phyloP scores from a whole-genome alignment of 805 yeast genomes.

The Candida morakotiae region DNA sequence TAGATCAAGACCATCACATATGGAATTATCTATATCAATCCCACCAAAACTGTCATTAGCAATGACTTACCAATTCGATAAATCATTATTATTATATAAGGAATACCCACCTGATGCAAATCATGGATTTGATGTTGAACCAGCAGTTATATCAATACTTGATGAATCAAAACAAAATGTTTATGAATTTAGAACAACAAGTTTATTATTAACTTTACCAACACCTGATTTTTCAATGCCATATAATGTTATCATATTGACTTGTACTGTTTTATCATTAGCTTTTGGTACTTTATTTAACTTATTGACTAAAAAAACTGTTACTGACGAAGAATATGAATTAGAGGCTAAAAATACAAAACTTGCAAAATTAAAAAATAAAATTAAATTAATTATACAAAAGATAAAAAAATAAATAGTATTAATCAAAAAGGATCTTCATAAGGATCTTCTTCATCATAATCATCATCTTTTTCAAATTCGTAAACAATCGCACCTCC shows the following conservation, averaged over 20 bases:
- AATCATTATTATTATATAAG: constrained; percentile 73
- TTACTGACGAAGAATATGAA: constrained; percentile 63
- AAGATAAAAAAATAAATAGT: constrained; percentile 2
- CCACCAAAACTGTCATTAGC: constrained; percentile 64
- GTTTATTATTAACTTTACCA: constrained; percentile 81
- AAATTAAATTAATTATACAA: constrained; percentile 8
- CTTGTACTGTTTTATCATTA: constrained; percentile 90
- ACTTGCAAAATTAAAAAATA: constrained; percentile 10
- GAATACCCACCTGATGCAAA: constrained; percentile 99
- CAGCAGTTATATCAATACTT: constrained; percentile 71
- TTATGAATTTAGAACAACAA: constrained; percentile 72
- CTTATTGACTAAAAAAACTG: constrained; percentile 65
- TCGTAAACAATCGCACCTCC: constrained; percentile 97
- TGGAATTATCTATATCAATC: constrained; percentile 61
- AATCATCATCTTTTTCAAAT: constrained; percentile 94
- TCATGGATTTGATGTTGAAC: constrained; percentile 93
- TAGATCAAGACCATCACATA: constrained; percentile 74
- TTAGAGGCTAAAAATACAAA: constrained; percentile 14
- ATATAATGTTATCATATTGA: constrained; percentile 89
- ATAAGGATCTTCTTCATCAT: constrained; percentile 96
- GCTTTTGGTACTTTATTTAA: constrained; percentile 87
- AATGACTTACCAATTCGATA: constrained; percentile 77
- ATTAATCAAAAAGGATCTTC: constrained; percentile 79
- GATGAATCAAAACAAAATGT: constrained; percentile 16
- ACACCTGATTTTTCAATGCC: constrained; percentile 99